Percentiles rank a stretch among this genome's conserved stretches.
These are phyloP conservation scores for Mycena rosella DNA, from an alignment of 768 basidiomycete genomes.

Conservation along the genomic window DNA sequence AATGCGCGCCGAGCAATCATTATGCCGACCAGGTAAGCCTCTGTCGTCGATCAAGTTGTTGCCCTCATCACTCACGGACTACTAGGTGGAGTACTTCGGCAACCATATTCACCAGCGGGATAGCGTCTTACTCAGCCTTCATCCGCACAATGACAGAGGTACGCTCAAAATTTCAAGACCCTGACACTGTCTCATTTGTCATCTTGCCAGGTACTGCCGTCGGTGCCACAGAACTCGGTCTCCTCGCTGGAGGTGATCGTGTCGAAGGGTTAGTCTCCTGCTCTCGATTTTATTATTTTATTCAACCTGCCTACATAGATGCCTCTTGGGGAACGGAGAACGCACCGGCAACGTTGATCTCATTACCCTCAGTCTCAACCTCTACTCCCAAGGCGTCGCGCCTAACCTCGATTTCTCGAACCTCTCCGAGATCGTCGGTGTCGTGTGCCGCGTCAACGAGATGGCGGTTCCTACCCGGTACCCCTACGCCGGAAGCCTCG, in stretches of 20 bases:
- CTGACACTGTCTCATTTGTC: background rate
- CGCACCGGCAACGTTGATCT: conserved; percentile 98
- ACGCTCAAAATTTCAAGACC: conserved; percentile 34
- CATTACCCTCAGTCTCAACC: conserved; percentile 94
- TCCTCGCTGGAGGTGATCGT: conserved; percentile 85
- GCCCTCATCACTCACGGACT: conserved; percentile 22
- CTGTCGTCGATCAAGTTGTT: conserved; percentile 20
- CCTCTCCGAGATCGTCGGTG: conserved; percentile 85
- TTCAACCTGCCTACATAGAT: conserved; percentile 44
- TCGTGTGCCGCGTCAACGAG: conserved; percentile 93
- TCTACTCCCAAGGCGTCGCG: conserved; percentile 93
- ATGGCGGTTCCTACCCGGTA: conserved; percentile 95
- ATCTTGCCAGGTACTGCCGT: conserved; percentile 82
- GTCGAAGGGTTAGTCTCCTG: conserved; percentile 79
- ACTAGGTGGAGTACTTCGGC: conserved; percentile 93
- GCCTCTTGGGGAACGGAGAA: conserved; percentile 98
- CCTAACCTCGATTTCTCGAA: conserved; percentile 94
- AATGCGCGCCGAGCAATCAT: conserved; percentile 96
- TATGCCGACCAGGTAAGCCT: conserved; percentile 91
- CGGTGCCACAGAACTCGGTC: conserved; percentile 85
- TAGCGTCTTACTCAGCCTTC: conserved; percentile 90
- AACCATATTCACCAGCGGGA: conserved; percentile 88
- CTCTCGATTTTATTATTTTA: background rate
- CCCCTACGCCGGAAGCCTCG: conserved; percentile 97
- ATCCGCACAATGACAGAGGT: conserved; percentile 98